These are phyloP conservation scores for Colletotrichum sp. DNA, from an alignment of 2,329 filamentous ascomycete species.

Conservation along the genomic window DNA sequence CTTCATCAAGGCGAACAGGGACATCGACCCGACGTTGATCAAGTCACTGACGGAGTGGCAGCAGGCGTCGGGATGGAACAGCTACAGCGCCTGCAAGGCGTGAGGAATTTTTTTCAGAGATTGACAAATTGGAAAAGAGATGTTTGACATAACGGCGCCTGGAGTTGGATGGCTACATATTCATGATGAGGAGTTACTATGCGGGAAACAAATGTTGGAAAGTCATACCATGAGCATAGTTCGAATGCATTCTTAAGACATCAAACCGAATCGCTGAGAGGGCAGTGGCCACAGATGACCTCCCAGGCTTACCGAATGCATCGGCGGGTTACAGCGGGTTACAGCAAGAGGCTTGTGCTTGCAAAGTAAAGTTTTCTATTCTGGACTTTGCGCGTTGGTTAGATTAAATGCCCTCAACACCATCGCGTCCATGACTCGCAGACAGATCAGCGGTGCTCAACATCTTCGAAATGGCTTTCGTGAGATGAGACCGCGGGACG, in stretches of 20 bases:
- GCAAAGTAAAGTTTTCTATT: not conserved
- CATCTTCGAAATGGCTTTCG: not conserved
- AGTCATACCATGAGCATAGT: not conserved
- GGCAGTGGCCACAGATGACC: not conserved
- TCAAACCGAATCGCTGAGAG: not conserved
- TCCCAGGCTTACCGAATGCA: not conserved
- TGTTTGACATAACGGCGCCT: not conserved
- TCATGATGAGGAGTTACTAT: not conserved
- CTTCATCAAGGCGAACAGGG: constrained; percentile 38
- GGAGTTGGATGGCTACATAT: not conserved
- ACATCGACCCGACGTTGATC: constrained; percentile 31
- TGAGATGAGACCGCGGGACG: not conserved
- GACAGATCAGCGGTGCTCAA: not conserved
- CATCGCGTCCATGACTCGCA: not conserved
- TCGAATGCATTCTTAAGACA: not conserved
- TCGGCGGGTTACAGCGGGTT: not conserved
- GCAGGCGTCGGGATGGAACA: constrained; percentile 23
- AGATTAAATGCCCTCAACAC: not conserved
- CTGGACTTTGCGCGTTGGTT: not conserved
- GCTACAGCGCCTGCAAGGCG: constrained; percentile 28
- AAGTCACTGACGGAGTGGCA: constrained; percentile 36
- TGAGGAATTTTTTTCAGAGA: not conserved
- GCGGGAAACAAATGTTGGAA: not conserved
- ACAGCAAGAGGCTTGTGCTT: not conserved
- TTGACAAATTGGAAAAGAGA: not conserved